Percentiles rank a stretch among this genome's conserved stretches.
phyloP scores from a whole-genome alignment of 2,329 filamentous ascomycete genomes.

The Sarocladiaceae sp. region DNA sequence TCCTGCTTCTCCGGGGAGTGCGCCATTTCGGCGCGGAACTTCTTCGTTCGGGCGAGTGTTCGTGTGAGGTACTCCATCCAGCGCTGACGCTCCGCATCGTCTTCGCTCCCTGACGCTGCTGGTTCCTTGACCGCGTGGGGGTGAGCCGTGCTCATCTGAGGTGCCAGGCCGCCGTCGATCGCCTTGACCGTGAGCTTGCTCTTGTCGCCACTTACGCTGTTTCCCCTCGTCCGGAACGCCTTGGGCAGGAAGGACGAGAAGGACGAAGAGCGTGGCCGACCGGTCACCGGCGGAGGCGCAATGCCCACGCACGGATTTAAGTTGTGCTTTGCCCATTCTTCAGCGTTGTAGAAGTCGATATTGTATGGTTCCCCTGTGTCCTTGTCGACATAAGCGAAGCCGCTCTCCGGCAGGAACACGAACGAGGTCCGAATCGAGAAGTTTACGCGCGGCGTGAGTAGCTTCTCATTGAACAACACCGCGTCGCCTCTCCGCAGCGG shows the following conservation, averaged over 20 bases:
- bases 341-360: slow-evolving; percentile 75
- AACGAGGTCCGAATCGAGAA: slow-evolving; percentile 86
- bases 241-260: slow-evolving; percentile 38
- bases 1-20: slow-evolving; percentile 53
- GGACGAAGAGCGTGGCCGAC: slow-evolving; percentile 31
- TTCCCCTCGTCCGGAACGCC: slow-evolving; percentile 37
- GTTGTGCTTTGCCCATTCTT: slow-evolving; percentile 73
- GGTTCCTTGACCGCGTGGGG: slow-evolving; percentile 11
- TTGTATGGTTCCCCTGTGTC: slow-evolving; percentile 72
- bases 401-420: slow-evolving; percentile 77
- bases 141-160: slow-evolving; percentile 20
- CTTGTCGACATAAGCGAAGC: slow-evolving; percentile 81
- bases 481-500: slow-evolving; percentile 89
- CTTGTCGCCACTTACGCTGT: slow-evolving; percentile 32
- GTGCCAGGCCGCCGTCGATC: slow-evolving; percentile 30
- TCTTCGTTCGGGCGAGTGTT: slow-evolving; percentile 62
- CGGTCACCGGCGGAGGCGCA: slow-evolving; percentile 50
- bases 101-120: slow-evolving; percentile 13
- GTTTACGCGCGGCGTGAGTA: slow-evolving; percentile 87
- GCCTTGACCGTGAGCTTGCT: background rate
- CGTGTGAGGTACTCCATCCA: slow-evolving; percentile 63
- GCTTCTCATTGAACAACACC: slow-evolving; percentile 79
- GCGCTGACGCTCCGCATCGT: slow-evolving; percentile 23
- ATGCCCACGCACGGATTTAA: slow-evolving; percentile 72
- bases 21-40: slow-evolving; percentile 69